Evolutionary conservation across 306 rosid species (phyloP).

Genomic region (Luffa aegyptiaca): DNA sequence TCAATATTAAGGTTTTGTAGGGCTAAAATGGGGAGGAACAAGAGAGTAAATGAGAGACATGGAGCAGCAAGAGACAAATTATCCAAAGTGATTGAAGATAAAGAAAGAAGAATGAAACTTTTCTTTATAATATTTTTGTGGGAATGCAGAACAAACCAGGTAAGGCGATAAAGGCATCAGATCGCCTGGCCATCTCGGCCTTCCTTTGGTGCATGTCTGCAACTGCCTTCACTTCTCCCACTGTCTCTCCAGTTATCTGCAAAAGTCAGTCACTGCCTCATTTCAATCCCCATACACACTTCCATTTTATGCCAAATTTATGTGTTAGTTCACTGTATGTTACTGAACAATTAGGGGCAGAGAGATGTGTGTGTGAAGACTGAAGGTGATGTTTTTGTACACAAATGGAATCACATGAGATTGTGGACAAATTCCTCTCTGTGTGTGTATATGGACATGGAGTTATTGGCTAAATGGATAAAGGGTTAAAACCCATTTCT

Average conservation of each 20-base stretch:
- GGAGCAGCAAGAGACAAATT: background rate
- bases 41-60: background rate
- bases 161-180: conserved; percentile 97
- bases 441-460: background rate
- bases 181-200: conserved; percentile 97
- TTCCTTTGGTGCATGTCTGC: conserved; percentile 99
- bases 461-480: background rate
- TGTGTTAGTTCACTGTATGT: background rate
- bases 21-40: background rate
- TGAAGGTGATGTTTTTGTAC: background rate
- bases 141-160: conserved; percentile 53
- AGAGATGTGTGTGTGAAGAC: background rate
- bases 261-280: conserved; percentile 14
- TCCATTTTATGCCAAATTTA: background rate
- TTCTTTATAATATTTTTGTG: background rate
- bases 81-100: background rate
- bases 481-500: background rate
- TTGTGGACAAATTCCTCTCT: background rate
- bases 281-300: background rate
- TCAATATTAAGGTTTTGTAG: background rate
- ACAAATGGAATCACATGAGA: background rate
- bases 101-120: background rate
- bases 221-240: conserved; percentile 96
- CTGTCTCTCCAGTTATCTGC: conserved; percentile 96
- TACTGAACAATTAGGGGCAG: background rate